These are phyloP conservation scores for Ilyonectria sp. DNA, from an alignment of 2,329 filamentous ascomycete species.

Conservation along the genomic window DNA sequence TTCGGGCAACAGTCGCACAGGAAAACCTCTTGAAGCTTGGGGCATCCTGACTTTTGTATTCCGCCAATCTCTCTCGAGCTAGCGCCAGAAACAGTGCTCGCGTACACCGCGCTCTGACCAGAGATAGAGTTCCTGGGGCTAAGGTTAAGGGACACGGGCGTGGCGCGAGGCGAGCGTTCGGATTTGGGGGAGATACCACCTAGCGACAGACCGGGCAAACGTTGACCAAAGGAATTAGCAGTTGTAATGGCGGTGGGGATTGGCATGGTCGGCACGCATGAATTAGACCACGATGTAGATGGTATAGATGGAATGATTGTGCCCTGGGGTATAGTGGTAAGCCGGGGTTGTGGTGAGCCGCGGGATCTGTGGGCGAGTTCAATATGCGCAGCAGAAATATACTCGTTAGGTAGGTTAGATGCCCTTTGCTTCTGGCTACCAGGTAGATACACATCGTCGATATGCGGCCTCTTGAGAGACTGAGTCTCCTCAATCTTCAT, in stretches of 20 bases:
- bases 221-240: slow-evolving; percentile 62
- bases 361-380: slow-evolving; percentile 65
- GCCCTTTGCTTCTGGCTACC: slow-evolving; percentile 69
- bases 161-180: slow-evolving; percentile 65
- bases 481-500: slow-evolving; percentile 67
- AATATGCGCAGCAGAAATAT: slow-evolving; percentile 56
- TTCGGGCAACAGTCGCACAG: slow-evolving; percentile 97
- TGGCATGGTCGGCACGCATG: slow-evolving; percentile 63
- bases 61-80: slow-evolving; percentile 69
- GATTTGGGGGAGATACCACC: slow-evolving; percentile 67
- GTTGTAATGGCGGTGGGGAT: slow-evolving; percentile 60
- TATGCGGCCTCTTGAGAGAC: slow-evolving; percentile 65
- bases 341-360: slow-evolving; percentile 66
- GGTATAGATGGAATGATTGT: slow-evolving; percentile 61
- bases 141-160: slow-evolving; percentile 64
- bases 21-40: slow-evolving; percentile 68
- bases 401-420: slow-evolving; percentile 68
- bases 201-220: slow-evolving; percentile 63
- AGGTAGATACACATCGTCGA: slow-evolving; percentile 62
- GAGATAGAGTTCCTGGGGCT: slow-evolving; percentile 66
- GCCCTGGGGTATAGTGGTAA: slow-evolving; percentile 62
- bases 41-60: slow-evolving; percentile 60
- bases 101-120: slow-evolving; percentile 57
- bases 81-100: slow-evolving; percentile 63
- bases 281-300: slow-evolving; percentile 61